Evolutionary conservation across 164 flowering plant species (phyloP).

Genomic region (Santalum album): DNA sequence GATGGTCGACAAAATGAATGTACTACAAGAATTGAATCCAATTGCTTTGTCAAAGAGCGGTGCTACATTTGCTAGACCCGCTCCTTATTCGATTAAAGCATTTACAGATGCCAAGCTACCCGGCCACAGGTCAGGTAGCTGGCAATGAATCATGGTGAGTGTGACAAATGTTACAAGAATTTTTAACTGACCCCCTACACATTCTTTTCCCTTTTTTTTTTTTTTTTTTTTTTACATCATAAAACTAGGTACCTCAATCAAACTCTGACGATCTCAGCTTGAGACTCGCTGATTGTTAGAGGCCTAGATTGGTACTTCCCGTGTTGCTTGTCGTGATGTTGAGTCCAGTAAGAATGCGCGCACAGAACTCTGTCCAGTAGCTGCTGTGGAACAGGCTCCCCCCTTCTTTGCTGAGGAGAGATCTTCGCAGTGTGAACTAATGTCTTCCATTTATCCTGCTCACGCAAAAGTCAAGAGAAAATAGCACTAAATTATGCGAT

Average conservation of each 20-base stretch:
- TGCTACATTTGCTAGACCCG: background rate
- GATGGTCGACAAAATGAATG: background rate
- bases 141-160: slow-evolving; percentile 10
- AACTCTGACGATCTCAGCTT: background rate
- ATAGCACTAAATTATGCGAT: background rate
- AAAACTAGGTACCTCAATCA: background rate
- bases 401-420: slow-evolving; percentile 90
- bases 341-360: slow-evolving; percentile 87
- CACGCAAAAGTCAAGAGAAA: background rate
- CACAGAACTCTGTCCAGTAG: slow-evolving; percentile 73
- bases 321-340: slow-evolving; percentile 66
- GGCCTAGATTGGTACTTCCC: slow-evolving; percentile 36
- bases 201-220: background rate
- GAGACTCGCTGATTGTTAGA: background rate
- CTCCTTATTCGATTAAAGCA: slow-evolving; percentile 2
- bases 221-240: background rate
- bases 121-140: background rate
- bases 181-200: background rate
- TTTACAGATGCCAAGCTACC: slow-evolving; percentile 7
- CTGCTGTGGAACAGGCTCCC: slow-evolving; percentile 94
- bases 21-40: background rate
- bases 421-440: slow-evolving; percentile 92
- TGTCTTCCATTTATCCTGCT: slow-evolving; percentile 98
- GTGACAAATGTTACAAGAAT: slow-evolving; percentile 4
- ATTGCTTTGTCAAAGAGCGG: background rate